Conservation (phyloP, 129 eudicot species). For the Lactuca saligna region DNA sequence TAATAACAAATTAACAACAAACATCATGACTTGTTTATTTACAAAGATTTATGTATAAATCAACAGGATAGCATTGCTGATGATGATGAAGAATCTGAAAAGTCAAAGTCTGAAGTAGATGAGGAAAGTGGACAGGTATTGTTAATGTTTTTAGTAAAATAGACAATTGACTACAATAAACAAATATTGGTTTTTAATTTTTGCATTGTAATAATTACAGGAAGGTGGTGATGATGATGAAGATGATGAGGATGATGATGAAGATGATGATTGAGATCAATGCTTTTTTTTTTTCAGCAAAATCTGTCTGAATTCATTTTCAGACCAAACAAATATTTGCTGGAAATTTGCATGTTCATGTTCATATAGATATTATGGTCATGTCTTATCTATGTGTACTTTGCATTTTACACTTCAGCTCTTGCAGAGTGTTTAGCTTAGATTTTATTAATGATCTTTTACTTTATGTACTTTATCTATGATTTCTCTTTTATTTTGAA, state of each 20-base stretch:
- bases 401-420: conserved; percentile 25
- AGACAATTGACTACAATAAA: not conserved
- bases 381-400: conserved; percentile 19
- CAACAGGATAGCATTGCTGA: conserved; percentile 61
- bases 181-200: not conserved
- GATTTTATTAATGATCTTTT: conserved; percentile 23
- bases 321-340: conserved; percentile 20
- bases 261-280: conserved; percentile 55
- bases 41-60: not conserved
- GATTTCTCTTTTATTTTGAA: conserved; percentile 27
- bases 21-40: not conserved
- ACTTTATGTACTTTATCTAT: conserved; percentile 24
- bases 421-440: conserved; percentile 28
- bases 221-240: conserved; percentile 47
- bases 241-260: conserved; percentile 62
- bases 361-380: conserved; percentile 28
- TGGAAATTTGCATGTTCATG: conserved; percentile 35
- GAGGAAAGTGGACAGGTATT: conserved; percentile 82
- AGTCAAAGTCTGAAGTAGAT: conserved; percentile 78
- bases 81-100: conserved; percentile 84
- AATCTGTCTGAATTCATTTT: conserved; percentile 7
- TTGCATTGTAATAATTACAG: conserved; percentile 15
- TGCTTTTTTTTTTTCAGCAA: conserved; percentile 4
- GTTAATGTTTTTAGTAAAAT: not conserved
- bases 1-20: not conserved